These are phyloP conservation scores for Dalechampia spathulata DNA, from an alignment of 441 rosid genomes.

Conservation along the genomic window DNA sequence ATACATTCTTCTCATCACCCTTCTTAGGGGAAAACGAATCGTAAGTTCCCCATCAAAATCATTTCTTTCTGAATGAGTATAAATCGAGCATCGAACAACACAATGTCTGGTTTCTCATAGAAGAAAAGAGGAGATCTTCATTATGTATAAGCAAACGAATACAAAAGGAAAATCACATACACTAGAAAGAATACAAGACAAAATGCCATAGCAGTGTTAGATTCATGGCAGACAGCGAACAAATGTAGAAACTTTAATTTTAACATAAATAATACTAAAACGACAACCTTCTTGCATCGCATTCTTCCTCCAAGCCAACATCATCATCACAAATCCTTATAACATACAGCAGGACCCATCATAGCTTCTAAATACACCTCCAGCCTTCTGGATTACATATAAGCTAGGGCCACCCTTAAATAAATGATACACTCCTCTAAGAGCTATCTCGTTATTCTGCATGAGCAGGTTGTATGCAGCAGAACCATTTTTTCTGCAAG, in stretches of 20 bases:
- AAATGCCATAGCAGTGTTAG: too few relatives aligned
- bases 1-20: too few relatives aligned
- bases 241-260: background rate
- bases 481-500: slow-evolving; percentile 63
- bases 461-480: slow-evolving; percentile 43
- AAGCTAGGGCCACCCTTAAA: slow-evolving; percentile 12
- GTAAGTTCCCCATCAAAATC: too few relatives aligned
- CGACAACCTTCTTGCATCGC: slow-evolving; percentile 12
- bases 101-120: too few relatives aligned
- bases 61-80: too few relatives aligned
- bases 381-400: slow-evolving; percentile 28
- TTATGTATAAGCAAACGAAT: background rate
- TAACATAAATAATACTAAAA: slow-evolving; percentile 8
- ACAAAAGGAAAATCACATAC: background rate
- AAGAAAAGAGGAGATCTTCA: background rate
- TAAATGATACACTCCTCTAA: slow-evolving; percentile 9
- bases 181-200: too few relatives aligned
- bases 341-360: slow-evolving; percentile 31
- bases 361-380: slow-evolving; percentile 36
- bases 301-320: slow-evolving; percentile 13
- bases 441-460: slow-evolving; percentile 28
- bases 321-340: slow-evolving; percentile 11
- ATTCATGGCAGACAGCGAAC: too few relatives aligned
- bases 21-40: too few relatives aligned
- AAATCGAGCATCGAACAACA: too few relatives aligned